Evolutionary conservation across 106 monocot species (phyloP), one percentile per base, ranked within the genome.

Genomic region (Apostasia shenzhenica): DNA sequence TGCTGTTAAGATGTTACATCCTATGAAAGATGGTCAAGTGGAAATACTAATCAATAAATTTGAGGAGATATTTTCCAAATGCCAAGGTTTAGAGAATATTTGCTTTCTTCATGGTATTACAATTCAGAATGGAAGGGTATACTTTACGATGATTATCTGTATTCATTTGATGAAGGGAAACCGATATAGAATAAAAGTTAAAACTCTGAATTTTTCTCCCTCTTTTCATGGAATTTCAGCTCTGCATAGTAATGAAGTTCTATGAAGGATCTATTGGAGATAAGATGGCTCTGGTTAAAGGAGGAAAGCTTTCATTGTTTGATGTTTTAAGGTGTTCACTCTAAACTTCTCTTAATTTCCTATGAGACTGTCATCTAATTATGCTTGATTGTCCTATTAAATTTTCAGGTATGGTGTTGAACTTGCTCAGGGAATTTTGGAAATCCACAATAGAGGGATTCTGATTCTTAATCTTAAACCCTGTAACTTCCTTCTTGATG

Each of bases 181-280:
- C 13, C 11, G 3, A 55, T 68, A 43, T 65, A 5, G 12, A 2
- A 67, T 52, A 11, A 54, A 38, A 53, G 51, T 61, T 61, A 56
- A 56, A 56, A 56, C 55, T 56, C n/a, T n/a, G 26, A 26, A 26
- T 26, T 26, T 26, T 26, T 26, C 26, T 26, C 26, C 26, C 26
- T 26, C 26, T 6, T 61, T 39, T 41, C 11, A 26, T 62, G 6
- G 13, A 1, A 53, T 77, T 80, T 42, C 69, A 95, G 95, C 54
- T 84, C 2, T 91, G 94, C 70, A 82, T 95, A 64, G 88, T 68
- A 50, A 95, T 95, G 94, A 95, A 91, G 63, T 95, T 86, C 67
- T 86, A 84, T 74, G 91, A 95, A 66, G 91, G 95, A 61, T 95
- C 95, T 53, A 57, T 95, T 54, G 95, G 95, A 10, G 95, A 95